These are phyloP conservation scores for Thelonectria olida DNA, from an alignment of 2,329 filamentous ascomycete genomes.

Conservation along the genomic window DNA sequence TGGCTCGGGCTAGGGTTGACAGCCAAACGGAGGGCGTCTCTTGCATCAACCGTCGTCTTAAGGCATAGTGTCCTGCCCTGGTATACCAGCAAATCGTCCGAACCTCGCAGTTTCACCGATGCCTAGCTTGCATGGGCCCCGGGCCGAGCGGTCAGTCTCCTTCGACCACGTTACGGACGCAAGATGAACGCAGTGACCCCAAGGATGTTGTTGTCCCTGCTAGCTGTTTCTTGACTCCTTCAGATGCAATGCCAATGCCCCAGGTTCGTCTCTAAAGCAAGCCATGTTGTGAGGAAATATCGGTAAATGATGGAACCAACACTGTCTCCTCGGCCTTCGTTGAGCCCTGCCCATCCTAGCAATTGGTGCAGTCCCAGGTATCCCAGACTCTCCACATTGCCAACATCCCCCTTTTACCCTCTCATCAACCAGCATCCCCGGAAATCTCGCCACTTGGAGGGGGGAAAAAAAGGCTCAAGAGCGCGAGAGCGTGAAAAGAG, in stretches of 20 bases:
- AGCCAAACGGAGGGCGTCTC: not conserved
- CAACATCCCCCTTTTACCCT: conserved; percentile 28
- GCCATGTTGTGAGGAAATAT: not conserved
- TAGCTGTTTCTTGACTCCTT: not conserved
- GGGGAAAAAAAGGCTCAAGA: not conserved
- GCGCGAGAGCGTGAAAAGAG: too few relatives aligned
- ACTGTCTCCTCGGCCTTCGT: not conserved
- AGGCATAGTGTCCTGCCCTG: conserved; percentile 4
- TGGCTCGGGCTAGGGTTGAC: not conserved
- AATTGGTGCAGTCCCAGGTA: conserved; percentile 3
- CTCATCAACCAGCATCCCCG: conserved; percentile 15
- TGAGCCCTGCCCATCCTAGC: not conserved
- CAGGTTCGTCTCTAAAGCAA: not conserved
- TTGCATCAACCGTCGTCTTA: conserved; percentile 14
- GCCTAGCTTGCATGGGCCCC: not conserved
- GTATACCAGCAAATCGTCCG: conserved; percentile 14
- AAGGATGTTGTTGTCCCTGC: not conserved
- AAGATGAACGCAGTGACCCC: conserved; percentile 4
- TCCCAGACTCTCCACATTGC: conserved; percentile 12
- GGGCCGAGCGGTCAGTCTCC: not conserved
- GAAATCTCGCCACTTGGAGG: conserved; percentile 18
- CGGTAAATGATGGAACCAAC: not conserved
- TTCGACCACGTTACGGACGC: conserved; percentile 11
- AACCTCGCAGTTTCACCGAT: conserved; percentile 15
- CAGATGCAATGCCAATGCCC: not conserved